Conservation (phyloP, 441 rosid genomes). For the Erysimum cheiri region DNA sequence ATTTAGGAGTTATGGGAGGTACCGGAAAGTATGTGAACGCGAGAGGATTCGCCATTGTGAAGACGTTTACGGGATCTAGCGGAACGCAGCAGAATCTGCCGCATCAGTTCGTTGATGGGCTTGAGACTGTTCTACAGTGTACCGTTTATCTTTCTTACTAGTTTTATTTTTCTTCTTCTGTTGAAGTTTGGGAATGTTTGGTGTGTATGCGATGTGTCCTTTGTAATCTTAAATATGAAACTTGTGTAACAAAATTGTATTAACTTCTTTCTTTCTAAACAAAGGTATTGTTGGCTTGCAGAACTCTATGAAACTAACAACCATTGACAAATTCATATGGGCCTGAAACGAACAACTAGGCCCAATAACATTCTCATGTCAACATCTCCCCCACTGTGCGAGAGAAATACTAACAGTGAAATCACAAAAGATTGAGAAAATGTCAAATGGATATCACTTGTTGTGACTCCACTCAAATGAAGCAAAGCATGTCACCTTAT, state of each 20-base stretch:
- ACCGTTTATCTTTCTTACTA: conserved; percentile 58
- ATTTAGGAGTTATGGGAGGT: conserved; percentile 75
- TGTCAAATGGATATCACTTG: conserved; percentile 11
- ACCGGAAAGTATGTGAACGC: conserved; percentile 76
- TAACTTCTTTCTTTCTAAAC: not conserved
- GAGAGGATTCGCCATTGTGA: conserved; percentile 61
- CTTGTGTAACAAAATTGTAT: conserved; percentile 24
- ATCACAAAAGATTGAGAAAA: conserved; percentile 24
- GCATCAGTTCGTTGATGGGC: conserved; percentile 61
- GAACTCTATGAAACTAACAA: too few species aligned
- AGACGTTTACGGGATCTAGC: conserved; percentile 54
- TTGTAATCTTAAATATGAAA: conserved; percentile 31
- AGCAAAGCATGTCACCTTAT: conserved; percentile 34
- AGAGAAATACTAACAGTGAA: not conserved
- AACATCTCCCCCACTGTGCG: too few species aligned
- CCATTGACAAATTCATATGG: too few species aligned
- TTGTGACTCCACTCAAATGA: conserved; percentile 34
- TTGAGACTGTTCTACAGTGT: conserved; percentile 63
- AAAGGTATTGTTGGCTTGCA: not conserved
- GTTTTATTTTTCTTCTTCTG: conserved; percentile 21
- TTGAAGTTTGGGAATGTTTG: conserved; percentile 27
- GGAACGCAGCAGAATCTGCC: conserved; percentile 47
- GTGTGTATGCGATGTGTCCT: conserved; percentile 30
- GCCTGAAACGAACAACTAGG: too few species aligned
- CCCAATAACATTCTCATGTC: too few species aligned